phyloP scores from a whole-genome alignment of 1,139 yeast species.

The Geotrichum armillariae region DNA sequence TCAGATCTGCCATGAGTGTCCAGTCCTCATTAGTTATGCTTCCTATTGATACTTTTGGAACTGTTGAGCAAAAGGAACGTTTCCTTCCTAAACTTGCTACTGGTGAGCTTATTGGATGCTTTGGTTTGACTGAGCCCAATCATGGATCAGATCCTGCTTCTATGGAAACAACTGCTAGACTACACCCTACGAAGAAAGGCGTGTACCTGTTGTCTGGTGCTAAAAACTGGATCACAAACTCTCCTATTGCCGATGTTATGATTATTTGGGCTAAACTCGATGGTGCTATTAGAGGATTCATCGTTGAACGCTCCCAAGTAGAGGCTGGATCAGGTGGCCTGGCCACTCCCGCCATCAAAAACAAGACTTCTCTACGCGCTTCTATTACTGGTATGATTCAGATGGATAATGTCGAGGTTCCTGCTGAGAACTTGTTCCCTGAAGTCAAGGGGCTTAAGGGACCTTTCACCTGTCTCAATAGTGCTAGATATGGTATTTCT shows the following conservation, averaged over 20 bases:
- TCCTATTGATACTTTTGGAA: slow-evolving; percentile 45
- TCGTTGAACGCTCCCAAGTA: slow-evolving; percentile 42
- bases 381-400: slow-evolving; percentile 47
- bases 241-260: slow-evolving; percentile 47
- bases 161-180: slow-evolving; percentile 46
- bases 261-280: slow-evolving; percentile 49
- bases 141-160: slow-evolving; percentile 49
- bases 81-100: slow-evolving; percentile 44
- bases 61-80: slow-evolving; percentile 45
- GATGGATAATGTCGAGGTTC: slow-evolving; percentile 47
- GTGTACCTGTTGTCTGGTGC: slow-evolving; percentile 45
- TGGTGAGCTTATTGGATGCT: slow-evolving; percentile 48
- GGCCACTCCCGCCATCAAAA: slow-evolving; percentile 44
- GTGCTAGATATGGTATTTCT: slow-evolving; percentile 47
- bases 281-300: slow-evolving; percentile 46
- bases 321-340: slow-evolving; percentile 36
- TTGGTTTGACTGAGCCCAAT: slow-evolving; percentile 49
- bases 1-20: slow-evolving; percentile 47
- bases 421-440: slow-evolving; percentile 45
- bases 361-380: slow-evolving; percentile 45
- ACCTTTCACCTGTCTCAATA: slow-evolving; percentile 47
- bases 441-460: slow-evolving; percentile 45
- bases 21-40: slow-evolving; percentile 49
- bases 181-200: slow-evolving; percentile 45
- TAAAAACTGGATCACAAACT: slow-evolving; percentile 49